Percentiles rank a stretch among this genome's conserved stretches.
Evolutionary conservation across 345 rosid genomes (phyloP).

Genomic region (Populus davidiana): DNA sequence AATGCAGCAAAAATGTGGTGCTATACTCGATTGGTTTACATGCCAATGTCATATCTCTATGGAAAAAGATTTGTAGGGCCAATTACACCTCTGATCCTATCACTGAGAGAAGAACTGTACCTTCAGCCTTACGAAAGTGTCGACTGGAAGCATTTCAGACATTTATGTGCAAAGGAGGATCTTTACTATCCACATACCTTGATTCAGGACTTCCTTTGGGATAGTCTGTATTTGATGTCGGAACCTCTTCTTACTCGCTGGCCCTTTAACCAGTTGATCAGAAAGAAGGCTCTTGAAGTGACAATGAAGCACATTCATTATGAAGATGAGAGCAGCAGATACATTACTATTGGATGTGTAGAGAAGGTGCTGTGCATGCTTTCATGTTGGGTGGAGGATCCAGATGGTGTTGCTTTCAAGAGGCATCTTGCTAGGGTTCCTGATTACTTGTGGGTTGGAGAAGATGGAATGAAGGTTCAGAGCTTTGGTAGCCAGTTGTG

Average conservation of each 20-base stretch:
- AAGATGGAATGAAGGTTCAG: conserved; percentile 72
- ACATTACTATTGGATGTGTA: conserved; percentile 37
- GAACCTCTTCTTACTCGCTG: conserved; percentile 34
- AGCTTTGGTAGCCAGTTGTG: conserved; percentile 63
- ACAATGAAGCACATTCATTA: conserved; percentile 27
- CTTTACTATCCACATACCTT: conserved; percentile 24
- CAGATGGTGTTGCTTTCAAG: conserved; percentile 47
- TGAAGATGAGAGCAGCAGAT: conserved; percentile 34
- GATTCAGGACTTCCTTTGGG: conserved; percentile 32
- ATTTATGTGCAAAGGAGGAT: conserved; percentile 30
- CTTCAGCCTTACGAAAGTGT: conserved; percentile 5
- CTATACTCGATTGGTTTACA: conserved; percentile 21
- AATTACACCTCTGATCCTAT: conserved; percentile 13
- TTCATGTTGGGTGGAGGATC: conserved; percentile 73
- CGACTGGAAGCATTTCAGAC: conserved; percentile 6
- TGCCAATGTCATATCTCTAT: conserved; percentile 20
- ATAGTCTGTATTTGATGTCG: conserved; percentile 8
- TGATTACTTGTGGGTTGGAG: conserved; percentile 63
- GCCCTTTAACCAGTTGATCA: conserved; percentile 29
- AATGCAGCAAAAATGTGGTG: conserved; percentile 31
- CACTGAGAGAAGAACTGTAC: conserved; percentile 20
- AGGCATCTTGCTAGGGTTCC: conserved; percentile 53
- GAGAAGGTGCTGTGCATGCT: conserved; percentile 46
- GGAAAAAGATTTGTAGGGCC: conserved; percentile 1
- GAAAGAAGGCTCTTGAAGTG: conserved; percentile 18